Percentiles rank a stretch among this genome's conserved stretches.
phyloP scores from a whole-genome alignment of 2,329 filamentous ascomycete species.

The Coniochaeta sp. region DNA sequence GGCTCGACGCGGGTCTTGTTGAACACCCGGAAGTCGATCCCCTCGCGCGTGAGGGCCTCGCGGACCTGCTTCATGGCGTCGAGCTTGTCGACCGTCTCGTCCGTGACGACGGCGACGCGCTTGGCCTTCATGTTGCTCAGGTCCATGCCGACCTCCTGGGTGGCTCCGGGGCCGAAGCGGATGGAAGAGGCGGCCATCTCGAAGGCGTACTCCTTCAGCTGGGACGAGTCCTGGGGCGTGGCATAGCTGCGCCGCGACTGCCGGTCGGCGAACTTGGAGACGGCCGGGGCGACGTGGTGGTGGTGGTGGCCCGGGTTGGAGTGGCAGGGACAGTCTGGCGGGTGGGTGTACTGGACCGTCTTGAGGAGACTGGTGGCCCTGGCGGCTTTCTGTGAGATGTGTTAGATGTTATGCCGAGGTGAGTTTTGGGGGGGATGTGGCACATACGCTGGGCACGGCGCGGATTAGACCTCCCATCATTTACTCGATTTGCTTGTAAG shows the following conservation, averaged over 20 bases:
- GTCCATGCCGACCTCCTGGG: constrained; percentile 97
- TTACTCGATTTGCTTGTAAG: neutral
- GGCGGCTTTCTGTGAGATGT: constrained; percentile 41
- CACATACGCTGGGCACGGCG: constrained; percentile 19
- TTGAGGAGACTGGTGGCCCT: constrained; percentile 69
- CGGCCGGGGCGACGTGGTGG: constrained; percentile 49
- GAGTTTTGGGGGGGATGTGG: neutral
- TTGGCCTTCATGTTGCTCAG: constrained; percentile 84
- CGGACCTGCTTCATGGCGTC: constrained; percentile 86
- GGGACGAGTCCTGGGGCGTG: constrained; percentile 65
- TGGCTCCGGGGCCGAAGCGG: constrained; percentile 86
- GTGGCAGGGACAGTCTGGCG: constrained; percentile 85
- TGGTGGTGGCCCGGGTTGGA: constrained; percentile 79
- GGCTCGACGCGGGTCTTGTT: constrained; percentile 80
- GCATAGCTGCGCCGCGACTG: constrained; percentile 48
- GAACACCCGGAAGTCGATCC: constrained; percentile 74
- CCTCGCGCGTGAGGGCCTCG: constrained; percentile 71
- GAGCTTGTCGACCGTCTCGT: constrained; percentile 71
- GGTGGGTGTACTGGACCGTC: constrained; percentile 86
- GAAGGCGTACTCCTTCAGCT: constrained; percentile 93
- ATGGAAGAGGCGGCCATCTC: constrained; percentile 97
- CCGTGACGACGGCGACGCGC: constrained; percentile 87
- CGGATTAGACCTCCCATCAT: constrained; percentile 18
- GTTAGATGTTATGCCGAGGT: constrained; percentile 1
- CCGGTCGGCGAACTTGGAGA: constrained; percentile 40